Percentiles rank a stretch among this genome's conserved stretches.
Evolutionary conservation across 345 rosid genomes (phyloP).

Genomic region (Gossypium longicalyx): DNA sequence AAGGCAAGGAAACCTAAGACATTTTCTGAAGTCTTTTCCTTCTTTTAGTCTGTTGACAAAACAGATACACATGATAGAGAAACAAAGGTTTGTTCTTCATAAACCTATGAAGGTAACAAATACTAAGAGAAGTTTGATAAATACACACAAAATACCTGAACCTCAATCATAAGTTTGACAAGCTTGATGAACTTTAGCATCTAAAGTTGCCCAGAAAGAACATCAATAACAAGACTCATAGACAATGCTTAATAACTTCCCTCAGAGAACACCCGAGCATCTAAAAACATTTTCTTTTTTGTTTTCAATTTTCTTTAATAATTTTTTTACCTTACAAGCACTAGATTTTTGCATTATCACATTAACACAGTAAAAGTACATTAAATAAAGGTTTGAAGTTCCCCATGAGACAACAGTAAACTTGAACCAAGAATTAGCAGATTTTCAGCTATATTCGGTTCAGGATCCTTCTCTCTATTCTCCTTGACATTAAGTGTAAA

Average conservation of each 20-base stretch:
- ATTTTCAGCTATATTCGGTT: background rate
- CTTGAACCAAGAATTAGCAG: background rate
- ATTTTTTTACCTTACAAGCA: background rate
- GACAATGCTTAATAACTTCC: background rate
- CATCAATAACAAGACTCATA: background rate
- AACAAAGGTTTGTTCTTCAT: too few relatives aligned
- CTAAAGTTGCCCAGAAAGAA: background rate
- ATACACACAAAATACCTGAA: too few relatives aligned
- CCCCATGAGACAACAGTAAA: background rate
- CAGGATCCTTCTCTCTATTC: background rate
- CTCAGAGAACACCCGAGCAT: background rate
- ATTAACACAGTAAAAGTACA: background rate
- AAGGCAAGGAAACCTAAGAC: too few relatives aligned
- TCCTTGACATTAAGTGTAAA: background rate
- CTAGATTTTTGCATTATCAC: background rate
- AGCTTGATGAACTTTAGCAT: background rate
- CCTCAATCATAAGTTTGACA: too few relatives aligned
- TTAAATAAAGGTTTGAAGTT: background rate
- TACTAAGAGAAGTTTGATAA: too few relatives aligned
- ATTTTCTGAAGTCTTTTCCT: too few relatives aligned
- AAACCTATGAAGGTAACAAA: too few relatives aligned
- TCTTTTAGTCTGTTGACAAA: too few relatives aligned
- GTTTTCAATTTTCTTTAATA: background rate
- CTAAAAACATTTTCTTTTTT: background rate
- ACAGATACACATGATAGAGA: too few relatives aligned